phyloP scores from a whole-genome alignment of 306 rosid species.

The Sophora flavescens region DNA sequence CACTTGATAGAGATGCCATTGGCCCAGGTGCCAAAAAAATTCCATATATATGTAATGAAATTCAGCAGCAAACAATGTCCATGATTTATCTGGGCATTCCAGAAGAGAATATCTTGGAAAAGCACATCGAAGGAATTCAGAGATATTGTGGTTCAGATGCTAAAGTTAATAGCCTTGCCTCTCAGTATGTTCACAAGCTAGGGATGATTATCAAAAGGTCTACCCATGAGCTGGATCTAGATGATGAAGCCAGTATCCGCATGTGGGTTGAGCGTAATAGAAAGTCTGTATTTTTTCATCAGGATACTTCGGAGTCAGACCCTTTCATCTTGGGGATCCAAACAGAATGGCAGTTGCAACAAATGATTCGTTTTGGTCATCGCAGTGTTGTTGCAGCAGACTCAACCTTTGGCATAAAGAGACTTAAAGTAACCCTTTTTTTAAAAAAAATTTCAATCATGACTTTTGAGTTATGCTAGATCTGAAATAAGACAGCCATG shows the following conservation, averaged over 20 bases:
- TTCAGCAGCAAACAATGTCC: slow-evolving; percentile 97
- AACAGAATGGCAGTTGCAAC: slow-evolving; percentile 98
- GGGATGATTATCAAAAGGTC: slow-evolving; percentile 96
- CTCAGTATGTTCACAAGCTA: slow-evolving; percentile 91
- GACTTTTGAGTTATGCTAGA: slow-evolving; percentile 17
- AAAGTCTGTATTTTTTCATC: slow-evolving; percentile 81
- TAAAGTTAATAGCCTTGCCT: slow-evolving; percentile 81
- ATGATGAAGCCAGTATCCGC: slow-evolving; percentile 94
- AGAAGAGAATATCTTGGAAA: slow-evolving; percentile 91
- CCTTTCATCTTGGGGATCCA: slow-evolving; percentile 92
- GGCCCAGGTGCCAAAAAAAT: slow-evolving; percentile 90
- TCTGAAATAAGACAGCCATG: slow-evolving; percentile 4
- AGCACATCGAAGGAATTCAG: slow-evolving; percentile 91
- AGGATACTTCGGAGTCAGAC: slow-evolving; percentile 84
- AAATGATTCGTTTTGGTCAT: slow-evolving; percentile 95
- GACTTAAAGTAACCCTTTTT: slow-evolving; percentile 73
- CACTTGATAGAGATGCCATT: slow-evolving; percentile 94
- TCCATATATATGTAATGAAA: slow-evolving; percentile 90
- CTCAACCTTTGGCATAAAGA: slow-evolving; percentile 89
- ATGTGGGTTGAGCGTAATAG: slow-evolving; percentile 93
- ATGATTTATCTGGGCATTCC: slow-evolving; percentile 98
- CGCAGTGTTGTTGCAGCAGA: slow-evolving; percentile 82
- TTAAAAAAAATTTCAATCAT: not conserved
- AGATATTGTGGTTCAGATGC: slow-evolving; percentile 88
- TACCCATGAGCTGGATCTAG: slow-evolving; percentile 90